Evolutionary conservation across 768 basidiomycete genomes (phyloP), one percentile per base, ranked within the genome.

Genomic region (Cyclocybe aegerita): DNA sequence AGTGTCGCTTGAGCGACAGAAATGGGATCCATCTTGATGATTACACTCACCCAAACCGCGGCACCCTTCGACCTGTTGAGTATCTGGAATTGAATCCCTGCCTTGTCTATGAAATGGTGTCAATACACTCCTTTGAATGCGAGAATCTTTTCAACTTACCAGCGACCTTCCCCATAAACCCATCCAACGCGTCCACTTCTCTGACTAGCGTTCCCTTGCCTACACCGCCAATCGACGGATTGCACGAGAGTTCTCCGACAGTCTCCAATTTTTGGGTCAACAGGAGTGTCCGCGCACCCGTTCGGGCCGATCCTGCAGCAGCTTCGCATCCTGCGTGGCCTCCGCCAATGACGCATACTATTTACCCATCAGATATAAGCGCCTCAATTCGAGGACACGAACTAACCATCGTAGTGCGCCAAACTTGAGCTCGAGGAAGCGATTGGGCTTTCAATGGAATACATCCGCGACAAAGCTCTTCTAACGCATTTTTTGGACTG

Each of bases 321-420:
- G 93, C 93, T 64, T 96, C 93, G 59, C 90, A 93, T 1, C 93
- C 93, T 30, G 93, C 93, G 72, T 96, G 93, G 3, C 93, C 93
- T 3, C 88, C 93, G 23, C 93, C 93, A 57, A 96, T 90, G 30
- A 96, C 77, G 59, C 91, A 91, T 0, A 93, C 90, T 80, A 36
- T 16, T 16, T 23, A 5, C 23, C 23, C 23, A 5, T 23, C 23
- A 23, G 23, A 23, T 23, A 23, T 5, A 23, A 23, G 23, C 23
- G 3, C 23, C 1, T 23, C 23, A 2, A 23, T 23, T 3, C 5
- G 23, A 5, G 23, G 5, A 23, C 3, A 23, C 23, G 23, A 23
- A 23, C 23, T 23, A 23, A 23, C 23, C 23, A 23, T 23, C 23
- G 23, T 23, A 23, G 1, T 23, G 23, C 23, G 23, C 23, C 23